Base-by-base conservation (phyloP, 23 red algal species). In the Gracilariopsis chorda region DNA sequence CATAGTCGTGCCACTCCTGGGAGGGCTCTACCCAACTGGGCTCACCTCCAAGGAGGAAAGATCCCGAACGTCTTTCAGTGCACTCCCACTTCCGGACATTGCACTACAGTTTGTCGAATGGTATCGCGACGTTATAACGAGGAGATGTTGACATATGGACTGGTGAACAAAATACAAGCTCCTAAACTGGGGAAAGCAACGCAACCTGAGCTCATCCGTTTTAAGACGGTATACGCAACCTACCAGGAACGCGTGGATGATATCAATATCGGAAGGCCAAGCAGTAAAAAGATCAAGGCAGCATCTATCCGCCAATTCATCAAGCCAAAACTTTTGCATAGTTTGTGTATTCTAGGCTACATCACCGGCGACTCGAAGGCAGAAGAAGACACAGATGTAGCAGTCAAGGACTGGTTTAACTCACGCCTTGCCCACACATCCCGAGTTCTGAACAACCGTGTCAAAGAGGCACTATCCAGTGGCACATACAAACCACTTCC, bases 151-250 rank as follows among this genome's bases (percentile, higher is more conserved):
- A 64, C 16, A 30, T 49, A 86, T 44, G 81, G 81, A 23, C 58
- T 86, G 32, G 81, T 86, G 12, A 40, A 56, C 33, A 49, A n/a
- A 69, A 21, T 86, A 27, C 67, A 27, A 44, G 56, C 81, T 29
- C 59, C 56, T 41, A 14, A n/a, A 49, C 48, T 86, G 32, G 57
- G 70, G 28, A 37, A 37, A 23, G 36, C 60, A 12, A 67, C 51
- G 21, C 81, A 86, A 42, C 78, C 52, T 7, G 39, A 17, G 11
- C 42, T 83, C 27, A 83, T 83, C 78, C 58, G 61, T 12, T 83
- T 83, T 61, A 17, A 60, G 35, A 27, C 41, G 16, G 48, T 20
- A 20, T 83, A 59, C 49, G 1, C 48, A 39, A 21, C 57, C 25
- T 83, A 83, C 56, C 11, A 39, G 12, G 46, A 41, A 1, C 30